Base-by-base conservation (phyloP, 371 early-diverging fungal genomes). In the Rozella allomycis region DNA sequence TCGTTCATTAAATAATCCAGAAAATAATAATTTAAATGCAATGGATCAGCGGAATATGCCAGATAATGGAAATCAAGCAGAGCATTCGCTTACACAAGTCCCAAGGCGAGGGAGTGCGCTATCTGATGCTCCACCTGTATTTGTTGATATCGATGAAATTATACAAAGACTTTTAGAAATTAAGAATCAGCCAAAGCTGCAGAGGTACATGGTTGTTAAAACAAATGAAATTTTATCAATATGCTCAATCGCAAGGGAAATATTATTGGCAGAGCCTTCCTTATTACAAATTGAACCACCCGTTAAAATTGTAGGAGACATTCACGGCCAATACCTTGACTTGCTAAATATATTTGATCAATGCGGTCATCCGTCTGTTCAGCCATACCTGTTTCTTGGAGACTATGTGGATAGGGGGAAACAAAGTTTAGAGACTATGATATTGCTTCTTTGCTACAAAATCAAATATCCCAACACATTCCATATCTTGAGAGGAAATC, bases 401-500 rank as follows among this genome's bases (percentile, higher is more conserved):
- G 98, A 97, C 50, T 97, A 97, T 59, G 97, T 97, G 1, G 91
- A 97, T 55, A 70, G 97, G 33, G 97, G 97, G 22, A 87, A 86
- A 52, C 85, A 88, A 54, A 74, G 75, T 39, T 49, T 97, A 23
- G 97, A 97, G 54, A 93, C 86, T 7, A 87, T 97, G 42, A 58
- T 79, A 33, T 54, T 94, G 23, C 55, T 97, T 31, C 61, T 94
- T 30, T 78, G 85, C 46, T 94, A 88, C 67, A 97, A 97, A 62
- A 79, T 97, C 50, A 94, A 90, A 48, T 33, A 91, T 51, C 86
- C 85, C 8, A 77, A 94, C 43, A 87, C 90, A 64, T 90, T 96
- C 46, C 94, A 93, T 49, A 50, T 96, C 27, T 50, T 97, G 36
- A 60, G 98, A 34, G 98, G 98, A 20, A 97, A 97, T 56, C 98